phyloP scores from a whole-genome alignment of 2,329 filamentous ascomycete species.

The Sporothrix phasma region DNA sequence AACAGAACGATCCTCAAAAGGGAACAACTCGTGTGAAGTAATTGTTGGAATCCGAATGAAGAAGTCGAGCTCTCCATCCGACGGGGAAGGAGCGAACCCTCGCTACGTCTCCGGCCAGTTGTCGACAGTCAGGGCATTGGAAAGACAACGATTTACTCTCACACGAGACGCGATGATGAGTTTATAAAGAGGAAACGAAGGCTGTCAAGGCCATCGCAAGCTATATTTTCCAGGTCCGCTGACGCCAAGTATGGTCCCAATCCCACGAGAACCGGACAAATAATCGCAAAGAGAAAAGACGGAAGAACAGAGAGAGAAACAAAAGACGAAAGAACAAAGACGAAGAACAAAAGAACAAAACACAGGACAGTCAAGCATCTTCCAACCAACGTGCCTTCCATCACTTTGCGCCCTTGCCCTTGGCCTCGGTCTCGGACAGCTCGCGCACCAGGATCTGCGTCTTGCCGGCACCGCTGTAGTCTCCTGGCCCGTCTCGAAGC shows the following conservation, averaged over 20 bases:
- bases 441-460: constrained; percentile 75
- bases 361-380: not conserved
- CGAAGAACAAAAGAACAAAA: not conserved
- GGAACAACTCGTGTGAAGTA: not conserved
- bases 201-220: not conserved
- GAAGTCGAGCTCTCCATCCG: not conserved
- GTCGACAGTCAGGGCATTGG: too few species aligned
- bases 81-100: not conserved
- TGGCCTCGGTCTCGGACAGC: constrained; percentile 77
- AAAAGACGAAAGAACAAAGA: not conserved
- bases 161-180: too few species aligned
- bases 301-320: not conserved
- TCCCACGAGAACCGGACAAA: not conserved
- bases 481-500: constrained; percentile 83
- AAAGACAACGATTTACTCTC: too few species aligned
- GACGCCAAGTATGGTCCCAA: constrained; percentile 11
- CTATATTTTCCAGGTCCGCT: constrained; percentile 10
- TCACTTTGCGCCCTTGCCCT: constrained; percentile 68
- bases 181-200: not conserved
- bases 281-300: not conserved
- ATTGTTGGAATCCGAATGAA: not conserved
- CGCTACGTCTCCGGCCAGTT: too few species aligned
- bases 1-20: not conserved
- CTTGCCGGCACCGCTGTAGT: constrained; percentile 60
- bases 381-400: not conserved